Evolutionary conservation across 2,329 filamentous ascomycete genomes (phyloP), one percentile per base, ranked within the genome.

Genomic region (Beauveria australis): DNA sequence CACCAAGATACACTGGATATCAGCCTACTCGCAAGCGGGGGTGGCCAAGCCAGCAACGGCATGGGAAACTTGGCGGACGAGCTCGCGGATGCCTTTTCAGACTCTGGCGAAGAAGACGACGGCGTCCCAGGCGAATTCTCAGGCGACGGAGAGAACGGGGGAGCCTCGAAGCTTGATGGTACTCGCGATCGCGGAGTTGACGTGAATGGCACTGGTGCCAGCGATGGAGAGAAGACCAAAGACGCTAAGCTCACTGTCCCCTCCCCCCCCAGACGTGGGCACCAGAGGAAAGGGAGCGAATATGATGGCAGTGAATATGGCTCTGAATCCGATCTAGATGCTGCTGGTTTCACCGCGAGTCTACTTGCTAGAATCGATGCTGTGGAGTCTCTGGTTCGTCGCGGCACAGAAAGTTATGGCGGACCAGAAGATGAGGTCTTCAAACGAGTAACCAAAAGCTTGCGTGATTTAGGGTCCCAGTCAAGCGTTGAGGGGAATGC

Each of bases 21-120:
- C 56, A 73, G 73, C 61, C 71, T 76, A n/a, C 76, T 81, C 53
- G 72, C 74, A 62, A 72, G 70, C 60, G 75, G 73, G 47, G 78
- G 73, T 43, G 72, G 72, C 51, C 74, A 72, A 26, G 71, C 71
- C 3, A 76, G 75, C 54, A 84, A 84, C 63, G 87, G 87, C 9
- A 77, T 91, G 64, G 90, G 89, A 37, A 92, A 91, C 66, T 73
- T 94, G 53, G 90, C 90, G 1, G 90, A 93, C 72, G 90, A 94
- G 73, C 77, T 94, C 53, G 90, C 88, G 1, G 89, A 89, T 68
- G 86, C 87, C 4, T 84, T 89, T 71, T 85, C 83, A 48, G 85
- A 85, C 40, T 87, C 85, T 9, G 84, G 82, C 44, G 81, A 80
- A 22, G 79, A 80, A 48, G 77, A 79, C 22, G 72, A 77, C 14